Percentiles rank a stretch among this genome's conserved stretches.
These are phyloP conservation scores for Phytophthora nicotianae DNA, from an alignment of 352 stramenopile genomes.

Conservation along the genomic window DNA sequence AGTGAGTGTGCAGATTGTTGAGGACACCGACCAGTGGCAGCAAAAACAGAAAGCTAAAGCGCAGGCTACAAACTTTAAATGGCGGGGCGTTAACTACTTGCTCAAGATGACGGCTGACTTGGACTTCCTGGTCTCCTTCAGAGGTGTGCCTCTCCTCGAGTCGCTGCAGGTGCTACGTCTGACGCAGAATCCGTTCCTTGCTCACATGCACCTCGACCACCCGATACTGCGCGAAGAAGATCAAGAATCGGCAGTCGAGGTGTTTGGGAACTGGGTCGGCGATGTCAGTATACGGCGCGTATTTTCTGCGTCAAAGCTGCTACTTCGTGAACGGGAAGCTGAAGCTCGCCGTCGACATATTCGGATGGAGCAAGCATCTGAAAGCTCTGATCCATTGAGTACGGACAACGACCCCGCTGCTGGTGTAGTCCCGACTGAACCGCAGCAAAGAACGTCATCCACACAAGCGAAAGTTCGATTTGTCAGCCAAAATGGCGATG, in stretches of 20 bases:
- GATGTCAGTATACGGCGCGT: constrained; percentile 64
- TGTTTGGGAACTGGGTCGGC: constrained; percentile 51
- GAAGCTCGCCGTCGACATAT: constrained; percentile 21
- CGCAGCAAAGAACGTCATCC: constrained; percentile 1
- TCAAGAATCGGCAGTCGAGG: constrained; percentile 14
- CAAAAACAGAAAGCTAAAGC: constrained; percentile 25
- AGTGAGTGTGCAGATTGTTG: constrained; percentile 70
- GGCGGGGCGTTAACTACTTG: constrained; percentile 79
- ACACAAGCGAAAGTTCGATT: constrained; percentile 4
- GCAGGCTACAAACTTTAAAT: constrained; percentile 56
- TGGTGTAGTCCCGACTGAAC: constrained; percentile 9
- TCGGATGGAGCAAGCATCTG: constrained; percentile 2
- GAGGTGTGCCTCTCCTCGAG: constrained; percentile 34
- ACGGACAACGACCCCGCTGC: constrained; percentile 1
- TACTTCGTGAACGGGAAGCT: constrained; percentile 49
- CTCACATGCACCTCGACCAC: constrained; percentile 64
- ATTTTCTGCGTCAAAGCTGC: constrained; percentile 51
- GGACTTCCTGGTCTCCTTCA: constrained; percentile 52
- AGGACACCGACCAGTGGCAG: constrained; percentile 73
- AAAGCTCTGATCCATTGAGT: neutral
- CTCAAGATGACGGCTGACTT: constrained; percentile 78
- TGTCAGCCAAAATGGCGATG: neutral
- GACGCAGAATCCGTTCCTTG: constrained; percentile 71
- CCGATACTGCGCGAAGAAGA: constrained; percentile 43
- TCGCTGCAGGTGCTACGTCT: constrained; percentile 55